Percentiles rank a stretch among this genome's conserved stretches.
These are phyloP conservation scores for Hymenoscyphus fructigenus DNA, from an alignment of 2,329 filamentous ascomycete genomes.

Conservation along the genomic window DNA sequence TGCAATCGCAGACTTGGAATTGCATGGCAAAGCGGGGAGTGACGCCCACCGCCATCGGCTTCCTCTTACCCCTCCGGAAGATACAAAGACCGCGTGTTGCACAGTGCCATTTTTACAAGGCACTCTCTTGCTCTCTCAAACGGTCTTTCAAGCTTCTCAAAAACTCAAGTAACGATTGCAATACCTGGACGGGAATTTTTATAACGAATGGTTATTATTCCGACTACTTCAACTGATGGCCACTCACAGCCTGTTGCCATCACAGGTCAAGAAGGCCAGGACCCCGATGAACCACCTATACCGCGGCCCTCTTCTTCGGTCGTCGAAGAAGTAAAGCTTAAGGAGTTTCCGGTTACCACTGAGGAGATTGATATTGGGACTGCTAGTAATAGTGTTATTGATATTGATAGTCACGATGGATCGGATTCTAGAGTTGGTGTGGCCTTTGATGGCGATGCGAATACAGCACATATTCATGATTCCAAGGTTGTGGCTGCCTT, in stretches of 20 bases:
- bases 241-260: constrained; percentile 23
- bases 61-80: neutral
- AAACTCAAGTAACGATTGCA: neutral
- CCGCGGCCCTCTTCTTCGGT: constrained; percentile 13
- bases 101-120: neutral
- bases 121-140: neutral
- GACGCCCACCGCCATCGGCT: neutral
- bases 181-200: neutral
- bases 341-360: neutral
- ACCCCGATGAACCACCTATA: constrained; percentile 25
- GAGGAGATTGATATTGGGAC: constrained; percentile 7
- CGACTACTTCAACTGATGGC: constrained; percentile 20
- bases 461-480: constrained; percentile 34
- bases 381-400: constrained; percentile 10
- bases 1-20: constrained; percentile 3
- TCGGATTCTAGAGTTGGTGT: neutral
- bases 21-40: constrained; percentile 16
- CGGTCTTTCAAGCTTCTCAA: neutral
- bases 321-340: constrained; percentile 11
- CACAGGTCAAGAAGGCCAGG: constrained; percentile 19
- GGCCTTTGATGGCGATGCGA: constrained; percentile 26
- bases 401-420: constrained; percentile 17
- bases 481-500: constrained; percentile 32
- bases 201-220: constrained; percentile 29
- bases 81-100: constrained; percentile 4